phyloP scores from a whole-genome alignment of 257 asterid species.

The Solanum microdontum region DNA sequence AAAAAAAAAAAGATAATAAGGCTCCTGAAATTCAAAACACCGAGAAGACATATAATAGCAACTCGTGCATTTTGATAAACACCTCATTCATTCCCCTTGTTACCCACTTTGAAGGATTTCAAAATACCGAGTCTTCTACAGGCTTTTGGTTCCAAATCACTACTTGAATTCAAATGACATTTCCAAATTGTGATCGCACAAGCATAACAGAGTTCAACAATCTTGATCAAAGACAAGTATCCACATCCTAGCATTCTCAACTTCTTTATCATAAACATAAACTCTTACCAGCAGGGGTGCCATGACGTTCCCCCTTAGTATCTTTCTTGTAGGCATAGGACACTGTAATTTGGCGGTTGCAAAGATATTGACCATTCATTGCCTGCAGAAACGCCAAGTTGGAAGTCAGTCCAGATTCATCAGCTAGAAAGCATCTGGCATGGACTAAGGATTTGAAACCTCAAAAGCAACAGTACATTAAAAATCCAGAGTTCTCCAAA shows the following conservation, averaged over 20 bases:
- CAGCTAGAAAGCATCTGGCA: not conserved
- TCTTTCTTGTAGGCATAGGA: conserved; percentile 98
- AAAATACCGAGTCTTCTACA: not conserved
- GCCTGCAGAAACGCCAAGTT: conserved; percentile 35
- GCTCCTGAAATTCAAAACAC: not conserved
- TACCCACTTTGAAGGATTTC: not conserved
- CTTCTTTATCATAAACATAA: not conserved
- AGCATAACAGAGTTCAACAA: not conserved
- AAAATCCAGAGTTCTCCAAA: not conserved
- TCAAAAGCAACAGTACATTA: not conserved
- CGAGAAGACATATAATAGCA: not conserved
- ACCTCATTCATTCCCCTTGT: not conserved
- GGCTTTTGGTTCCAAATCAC: not conserved
- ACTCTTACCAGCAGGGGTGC: conserved; percentile 84
- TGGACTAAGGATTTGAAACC: not conserved
- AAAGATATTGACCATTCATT: conserved; percentile 95
- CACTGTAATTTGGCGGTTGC: conserved; percentile 92
- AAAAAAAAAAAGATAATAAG: too few relatives aligned
- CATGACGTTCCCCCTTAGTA: conserved; percentile 97
- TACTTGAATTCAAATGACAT: not conserved
- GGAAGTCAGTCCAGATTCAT: not conserved
- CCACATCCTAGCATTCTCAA: not conserved
- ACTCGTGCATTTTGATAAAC: not conserved
- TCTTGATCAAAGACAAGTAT: not conserved
- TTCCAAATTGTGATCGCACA: not conserved